Conservation (phyloP, 192 early-diverging fungal species). For the Backusella psychrophila region DNA sequence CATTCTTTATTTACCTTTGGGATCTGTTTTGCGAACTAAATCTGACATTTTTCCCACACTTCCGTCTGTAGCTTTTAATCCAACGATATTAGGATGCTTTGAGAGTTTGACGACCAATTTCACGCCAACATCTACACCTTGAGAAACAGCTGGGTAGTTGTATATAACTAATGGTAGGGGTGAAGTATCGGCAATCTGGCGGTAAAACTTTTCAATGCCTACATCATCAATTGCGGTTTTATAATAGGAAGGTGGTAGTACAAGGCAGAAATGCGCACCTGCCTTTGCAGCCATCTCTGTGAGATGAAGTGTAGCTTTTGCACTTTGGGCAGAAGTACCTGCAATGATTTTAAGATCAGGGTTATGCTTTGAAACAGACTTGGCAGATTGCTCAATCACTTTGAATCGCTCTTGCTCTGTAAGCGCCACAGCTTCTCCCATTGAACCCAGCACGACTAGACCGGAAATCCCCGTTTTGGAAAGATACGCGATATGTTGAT, state of each 20-base stretch:
- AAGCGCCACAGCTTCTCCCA: constrained; percentile 33
- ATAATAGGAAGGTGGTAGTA: constrained; percentile 37
- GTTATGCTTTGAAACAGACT: constrained; percentile 20
- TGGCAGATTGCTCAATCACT: constrained; percentile 18
- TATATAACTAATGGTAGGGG: constrained; percentile 39
- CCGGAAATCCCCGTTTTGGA: constrained; percentile 32
- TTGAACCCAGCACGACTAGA: constrained; percentile 33
- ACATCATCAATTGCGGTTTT: constrained; percentile 11
- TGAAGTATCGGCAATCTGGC: constrained; percentile 27
- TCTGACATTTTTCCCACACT: constrained; percentile 38
- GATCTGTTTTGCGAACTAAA: constrained; percentile 24
- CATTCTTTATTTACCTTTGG: constrained; percentile 6
- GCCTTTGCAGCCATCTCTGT: constrained; percentile 27
- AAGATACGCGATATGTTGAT: constrained; percentile 30
- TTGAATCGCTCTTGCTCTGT: constrained; percentile 29
- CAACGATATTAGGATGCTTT: constrained; percentile 34
- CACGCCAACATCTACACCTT: constrained; percentile 33
- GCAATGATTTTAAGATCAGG: constrained; percentile 24
- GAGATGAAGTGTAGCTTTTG: constrained; percentile 26
- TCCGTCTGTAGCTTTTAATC: constrained; percentile 37
- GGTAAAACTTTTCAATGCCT: constrained; percentile 21
- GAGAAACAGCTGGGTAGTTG: constrained; percentile 38
- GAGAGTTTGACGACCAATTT: constrained; percentile 9
- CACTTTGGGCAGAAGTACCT: constrained; percentile 28
- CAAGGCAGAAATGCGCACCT: constrained; percentile 28